Evolutionary conservation across 164 flowering plant species (phyloP).

Genomic region (Piper betle): DNA sequence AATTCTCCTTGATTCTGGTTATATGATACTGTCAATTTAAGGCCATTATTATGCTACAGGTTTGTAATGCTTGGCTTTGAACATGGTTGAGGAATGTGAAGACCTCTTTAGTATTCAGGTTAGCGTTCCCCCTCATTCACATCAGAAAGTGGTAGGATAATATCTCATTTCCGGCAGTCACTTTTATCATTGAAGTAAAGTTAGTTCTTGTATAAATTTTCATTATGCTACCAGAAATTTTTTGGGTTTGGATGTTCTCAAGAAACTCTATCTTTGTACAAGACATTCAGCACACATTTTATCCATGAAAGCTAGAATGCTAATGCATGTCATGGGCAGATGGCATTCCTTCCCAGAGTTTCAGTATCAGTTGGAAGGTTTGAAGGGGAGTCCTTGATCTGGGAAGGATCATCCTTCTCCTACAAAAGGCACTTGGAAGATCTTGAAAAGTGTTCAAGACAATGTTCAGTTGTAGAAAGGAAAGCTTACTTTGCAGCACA

Average conservation of each 20-base stretch:
- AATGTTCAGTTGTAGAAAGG: slow-evolving; percentile 71
- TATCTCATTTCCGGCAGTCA: not conserved
- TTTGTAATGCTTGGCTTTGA: slow-evolving; percentile 11
- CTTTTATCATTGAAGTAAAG: not conserved
- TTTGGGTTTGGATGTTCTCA: no score
- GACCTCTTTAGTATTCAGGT: slow-evolving; percentile 48
- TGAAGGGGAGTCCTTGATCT: slow-evolving; percentile 50
- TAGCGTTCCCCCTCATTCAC: not conserved
- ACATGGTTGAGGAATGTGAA: slow-evolving; percentile 48
- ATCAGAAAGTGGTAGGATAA: not conserved
- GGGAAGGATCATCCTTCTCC: slow-evolving; percentile 85
- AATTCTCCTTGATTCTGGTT: not conserved
- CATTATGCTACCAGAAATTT: not conserved
- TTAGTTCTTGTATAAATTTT: not conserved
- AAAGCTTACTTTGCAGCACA: slow-evolving; percentile 90
- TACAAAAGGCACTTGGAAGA: slow-evolving; percentile 81
- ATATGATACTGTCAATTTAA: not conserved
- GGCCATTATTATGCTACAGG: not conserved
- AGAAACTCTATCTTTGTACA: no score
- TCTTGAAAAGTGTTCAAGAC: slow-evolving; percentile 63
- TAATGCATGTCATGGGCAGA: slow-evolving; percentile 19
- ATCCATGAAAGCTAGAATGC: no score
- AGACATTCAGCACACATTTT: no score
- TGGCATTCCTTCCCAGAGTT: slow-evolving; percentile 49
- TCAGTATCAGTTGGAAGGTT: slow-evolving; percentile 90